Evolutionary conservation across 176 grass and related monocot genomes (phyloP).

Genomic region (Oryza meyeriana): DNA sequence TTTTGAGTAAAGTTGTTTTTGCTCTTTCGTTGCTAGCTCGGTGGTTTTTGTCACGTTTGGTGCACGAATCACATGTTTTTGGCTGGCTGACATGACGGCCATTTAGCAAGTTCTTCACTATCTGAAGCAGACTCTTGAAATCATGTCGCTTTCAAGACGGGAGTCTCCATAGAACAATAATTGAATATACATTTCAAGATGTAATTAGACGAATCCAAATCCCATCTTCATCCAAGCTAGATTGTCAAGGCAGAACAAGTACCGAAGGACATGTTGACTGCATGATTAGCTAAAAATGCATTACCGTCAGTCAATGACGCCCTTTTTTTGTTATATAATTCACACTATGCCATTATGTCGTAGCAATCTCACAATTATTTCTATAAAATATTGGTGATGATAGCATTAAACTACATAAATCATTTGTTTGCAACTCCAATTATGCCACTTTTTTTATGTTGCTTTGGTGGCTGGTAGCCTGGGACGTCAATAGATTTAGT

Average conservation of each 20-base stretch:
- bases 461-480: neutral
- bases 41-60: neutral
- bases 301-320: neutral
- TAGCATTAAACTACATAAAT: neutral
- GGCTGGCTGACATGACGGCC: neutral
- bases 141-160: neutral
- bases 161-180: no score
- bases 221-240: neutral
- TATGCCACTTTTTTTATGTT: neutral
- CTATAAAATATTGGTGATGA: neutral
- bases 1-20: neutral
- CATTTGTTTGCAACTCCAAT: neutral
- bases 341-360: neutral
- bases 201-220: neutral
- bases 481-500: neutral
- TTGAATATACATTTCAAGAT: neutral
- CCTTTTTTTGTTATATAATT: neutral
- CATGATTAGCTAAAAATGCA: neutral
- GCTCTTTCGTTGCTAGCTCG: neutral
- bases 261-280: neutral
- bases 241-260: neutral
- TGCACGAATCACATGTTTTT: no score
- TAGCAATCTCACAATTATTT: constrained; percentile 11
- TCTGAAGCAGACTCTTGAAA: neutral
- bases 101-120: neutral